These are phyloP conservation scores for Fonsecaea monophora DNA, from an alignment of 2,329 filamentous ascomycete species.

Conservation along the genomic window DNA sequence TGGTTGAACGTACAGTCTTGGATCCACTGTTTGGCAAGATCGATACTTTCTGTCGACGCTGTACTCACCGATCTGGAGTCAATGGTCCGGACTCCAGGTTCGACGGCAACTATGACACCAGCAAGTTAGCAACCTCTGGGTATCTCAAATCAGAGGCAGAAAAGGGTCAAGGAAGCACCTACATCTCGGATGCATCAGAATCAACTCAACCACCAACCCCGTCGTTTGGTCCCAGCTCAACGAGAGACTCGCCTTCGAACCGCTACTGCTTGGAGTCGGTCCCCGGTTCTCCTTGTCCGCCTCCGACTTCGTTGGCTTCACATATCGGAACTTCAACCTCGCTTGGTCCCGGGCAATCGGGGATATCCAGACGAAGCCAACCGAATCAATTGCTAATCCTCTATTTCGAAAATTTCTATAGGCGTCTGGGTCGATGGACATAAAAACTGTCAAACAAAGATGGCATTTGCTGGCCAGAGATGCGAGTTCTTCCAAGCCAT, in stretches of 20 bases:
- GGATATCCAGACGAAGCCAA: slow-evolving; percentile 35
- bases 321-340: slow-evolving; percentile 38
- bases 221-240: slow-evolving; percentile 20
- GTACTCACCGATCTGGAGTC: slow-evolving; percentile 35
- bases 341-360: slow-evolving; percentile 41
- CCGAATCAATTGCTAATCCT: slow-evolving; percentile 23
- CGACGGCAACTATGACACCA: slow-evolving; percentile 36
- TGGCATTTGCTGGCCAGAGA: slow-evolving; percentile 39
- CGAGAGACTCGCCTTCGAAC: slow-evolving; percentile 26
- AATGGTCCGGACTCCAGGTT: slow-evolving; percentile 39
- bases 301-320: slow-evolving; percentile 24
- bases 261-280: slow-evolving; percentile 25
- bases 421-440: slow-evolving; percentile 39
- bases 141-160: not conserved
- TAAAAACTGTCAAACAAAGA: slow-evolving; percentile 40
- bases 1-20: slow-evolving; percentile 41
- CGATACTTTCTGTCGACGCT: slow-evolving; percentile 37
- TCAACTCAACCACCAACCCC: slow-evolving; percentile 37
- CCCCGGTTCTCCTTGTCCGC: slow-evolving; percentile 20
- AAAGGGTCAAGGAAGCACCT: slow-evolving; percentile 14
- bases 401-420: slow-evolving; percentile 34
- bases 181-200: slow-evolving; percentile 40
- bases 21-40: slow-evolving; percentile 39
- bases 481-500: slow-evolving; percentile 38
- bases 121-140: not conserved